These are phyloP conservation scores for Moesziomyces globuligerus DNA, from an alignment of 1,284 basidiomycete genomes.

Conservation along the genomic window DNA sequence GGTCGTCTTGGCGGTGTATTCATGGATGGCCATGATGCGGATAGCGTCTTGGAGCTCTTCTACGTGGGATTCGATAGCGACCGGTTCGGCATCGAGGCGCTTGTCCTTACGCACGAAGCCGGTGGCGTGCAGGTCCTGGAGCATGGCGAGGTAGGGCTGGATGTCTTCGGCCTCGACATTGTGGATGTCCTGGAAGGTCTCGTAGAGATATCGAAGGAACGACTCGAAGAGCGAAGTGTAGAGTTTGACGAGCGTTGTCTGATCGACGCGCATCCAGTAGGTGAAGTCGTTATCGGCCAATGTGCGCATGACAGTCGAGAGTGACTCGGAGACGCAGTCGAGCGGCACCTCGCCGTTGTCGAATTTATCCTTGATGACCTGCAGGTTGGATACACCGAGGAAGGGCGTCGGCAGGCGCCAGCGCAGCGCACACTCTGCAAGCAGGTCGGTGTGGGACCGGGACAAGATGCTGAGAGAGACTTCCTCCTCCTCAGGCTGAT, in stretches of 20 bases:
- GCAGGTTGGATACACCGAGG: conserved; percentile 82
- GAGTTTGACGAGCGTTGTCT: conserved; percentile 70
- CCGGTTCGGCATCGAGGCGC: conserved; percentile 30
- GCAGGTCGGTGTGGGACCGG: conserved; percentile 79
- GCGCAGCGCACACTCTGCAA: conserved; percentile 85
- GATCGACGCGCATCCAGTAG: conserved; percentile 84
- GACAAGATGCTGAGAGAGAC: conserved; percentile 95
- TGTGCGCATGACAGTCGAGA: conserved; percentile 78
- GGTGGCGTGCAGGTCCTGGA: conserved; percentile 65
- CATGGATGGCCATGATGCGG: conserved; percentile 75
- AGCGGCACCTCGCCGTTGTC: conserved; percentile 90
- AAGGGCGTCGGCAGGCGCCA: conserved; percentile 89
- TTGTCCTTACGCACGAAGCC: conserved; percentile 58
- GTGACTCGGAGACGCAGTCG: conserved; percentile 87
- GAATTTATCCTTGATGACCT: conserved; percentile 86
- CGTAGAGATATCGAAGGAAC: conserved; percentile 85
- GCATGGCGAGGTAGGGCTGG: conserved; percentile 47
- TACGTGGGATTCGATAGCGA: conserved; percentile 61
- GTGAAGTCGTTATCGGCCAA: conserved; percentile 73
- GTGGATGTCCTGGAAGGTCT: conserved; percentile 76
- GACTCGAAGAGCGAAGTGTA: conserved; percentile 77
- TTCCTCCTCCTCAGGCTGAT: conserved; percentile 92
- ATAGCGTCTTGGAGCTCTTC: conserved; percentile 70
- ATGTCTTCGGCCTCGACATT: conserved; percentile 57
- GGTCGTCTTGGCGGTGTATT: conserved; percentile 73